Base-by-base conservation (phyloP, 495 filamentous ascomycete genomes). In the Melanomma pulvis-pyrius region DNA sequence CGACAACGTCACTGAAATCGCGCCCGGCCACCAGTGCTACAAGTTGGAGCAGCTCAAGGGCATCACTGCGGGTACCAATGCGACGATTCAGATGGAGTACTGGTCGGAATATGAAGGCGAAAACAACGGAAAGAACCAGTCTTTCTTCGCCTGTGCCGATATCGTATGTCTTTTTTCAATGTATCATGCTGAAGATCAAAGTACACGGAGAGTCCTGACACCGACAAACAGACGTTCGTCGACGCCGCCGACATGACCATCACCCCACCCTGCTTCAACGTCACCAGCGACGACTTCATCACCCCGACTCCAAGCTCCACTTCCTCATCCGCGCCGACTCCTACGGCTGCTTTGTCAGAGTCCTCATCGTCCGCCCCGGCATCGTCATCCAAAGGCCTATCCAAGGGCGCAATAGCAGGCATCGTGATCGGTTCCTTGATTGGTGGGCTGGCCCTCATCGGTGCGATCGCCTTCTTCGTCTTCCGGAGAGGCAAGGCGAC, bases 121-220 rank as follows among this genome's bases (percentile, higher is more conserved):
- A 52, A 73, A 72, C 22, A 57, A 64, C 36, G 61, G 61, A n/a
- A 60, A 66, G 4, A 81, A 82, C 36, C 74, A 82, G 61, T 80
- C 79, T 5, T 84, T 81, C 75, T 83, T 81, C 65, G 78, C 80
- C 2, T 84, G 81, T 30, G 80, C 82, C 0, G 82, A 84, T 65
- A 75, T 83, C 29, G 61, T 64, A 32, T 48, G 53, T 51, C 26
- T 47, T 21, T 2, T 8, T 32, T 61, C 17, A 12, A 24, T 49
- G 19, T 32, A 24, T 52, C 28, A 32, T n/a, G 51, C 11, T 56
- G n/a, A 2, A 11, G 26, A 7, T 13, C 7, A n/a, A 12, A n/a
- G 13, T 44, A 44, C 11, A 19, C 25, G 39, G 3, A 21, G 39
- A 9, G 4, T 24, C 2, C 12, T 19, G 21, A 41, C 17, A 41